Base-by-base conservation (phyloP, 2,329 filamentous ascomycete genomes). In the Cercospora beticola region DNA sequence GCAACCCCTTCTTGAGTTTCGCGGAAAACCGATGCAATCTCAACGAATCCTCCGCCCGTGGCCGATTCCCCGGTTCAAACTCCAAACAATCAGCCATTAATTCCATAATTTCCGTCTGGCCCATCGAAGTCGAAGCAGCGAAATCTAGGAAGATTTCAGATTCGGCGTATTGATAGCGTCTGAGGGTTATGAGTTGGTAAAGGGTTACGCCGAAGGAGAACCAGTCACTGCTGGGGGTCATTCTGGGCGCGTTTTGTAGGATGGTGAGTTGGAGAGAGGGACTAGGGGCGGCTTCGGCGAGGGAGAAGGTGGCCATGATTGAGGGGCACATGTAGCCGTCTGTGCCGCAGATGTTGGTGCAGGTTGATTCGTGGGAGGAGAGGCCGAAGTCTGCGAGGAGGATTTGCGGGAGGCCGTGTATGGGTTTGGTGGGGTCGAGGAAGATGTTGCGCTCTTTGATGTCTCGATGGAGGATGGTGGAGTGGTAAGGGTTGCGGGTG, bases 121-220 rank as follows among this genome's bases (percentile, higher is more conserved):
- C 56, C n/a, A 8, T n/a, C 8, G 60, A 65, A 3, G 40, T 60
- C 6, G 64, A 62, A n/a, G 6, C 10, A 0, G 30, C 28, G 30
- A 59, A 40, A 7, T 40, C 33, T 1, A 40, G 33, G 5, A 40
- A 40, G 6, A 40, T 40, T 40, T 40, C 33, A 2, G 33, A 16
- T n/a, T 40, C 33, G 14, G 33, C 14, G 7, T 46, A 28, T 2
- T 10, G 14, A 26, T 68, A 64, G 6, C 16, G 10, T 28, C 43
- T 18, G 12, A 60, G 18, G 18, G 63, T 68, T 43, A 68, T 36
- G 36, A 74, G 31, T 18, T 63, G 40, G 61, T 68, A 68, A 16
- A 75, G 60, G 10, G 66, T 68, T 18, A 67, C 62, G 10, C 70
- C 71, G 26, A 74, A 67, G 23, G 56, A 56, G 40, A 40, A 40